Percentiles rank a stretch among this genome's conserved stretches.
Conservation (phyloP, 345 rosid genomes). For the Eutrema yunnanense region DNA sequence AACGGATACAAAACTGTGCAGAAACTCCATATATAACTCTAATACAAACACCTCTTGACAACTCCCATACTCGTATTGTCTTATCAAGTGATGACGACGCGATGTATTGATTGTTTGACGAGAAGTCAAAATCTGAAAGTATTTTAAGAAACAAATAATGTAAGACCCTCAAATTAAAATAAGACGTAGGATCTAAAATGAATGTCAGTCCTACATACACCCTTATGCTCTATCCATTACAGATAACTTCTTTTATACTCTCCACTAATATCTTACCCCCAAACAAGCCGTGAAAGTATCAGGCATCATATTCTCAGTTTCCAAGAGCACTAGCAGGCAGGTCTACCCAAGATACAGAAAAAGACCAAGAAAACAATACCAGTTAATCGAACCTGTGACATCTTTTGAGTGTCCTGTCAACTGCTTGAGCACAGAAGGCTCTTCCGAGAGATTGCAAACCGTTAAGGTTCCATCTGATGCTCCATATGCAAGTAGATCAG, state of each 20-base stretch:
- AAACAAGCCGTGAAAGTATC: neutral
- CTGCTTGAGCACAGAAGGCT: constrained; percentile 59
- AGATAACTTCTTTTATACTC: neutral
- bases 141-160: constrained; percentile 17
- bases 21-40: constrained; percentile 92
- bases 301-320: neutral
- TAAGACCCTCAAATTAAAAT: neutral
- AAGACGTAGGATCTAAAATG: neutral
- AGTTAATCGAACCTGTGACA: constrained; percentile 96
- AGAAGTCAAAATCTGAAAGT: constrained; percentile 88
- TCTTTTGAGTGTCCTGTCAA: constrained; percentile 79
- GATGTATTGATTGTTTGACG: constrained; percentile 94
- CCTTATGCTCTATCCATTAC: neutral
- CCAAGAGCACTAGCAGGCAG: constrained; percentile 4
- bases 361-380: constrained; percentile 53
- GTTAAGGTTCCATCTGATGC: constrained; percentile 92
- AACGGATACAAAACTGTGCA: constrained; percentile 82
- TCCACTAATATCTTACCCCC: neutral
- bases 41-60: constrained; percentile 83
- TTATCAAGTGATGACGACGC: constrained; percentile 93
- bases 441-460: constrained; percentile 69
- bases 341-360: constrained; percentile 25
- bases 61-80: constrained; percentile 98
- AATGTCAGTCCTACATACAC: neutral
- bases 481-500: constrained; percentile 92